Evolutionary conservation across 495 filamentous ascomycete genomes (phyloP).

Genomic region (Aspergillus cavernicola): DNA sequence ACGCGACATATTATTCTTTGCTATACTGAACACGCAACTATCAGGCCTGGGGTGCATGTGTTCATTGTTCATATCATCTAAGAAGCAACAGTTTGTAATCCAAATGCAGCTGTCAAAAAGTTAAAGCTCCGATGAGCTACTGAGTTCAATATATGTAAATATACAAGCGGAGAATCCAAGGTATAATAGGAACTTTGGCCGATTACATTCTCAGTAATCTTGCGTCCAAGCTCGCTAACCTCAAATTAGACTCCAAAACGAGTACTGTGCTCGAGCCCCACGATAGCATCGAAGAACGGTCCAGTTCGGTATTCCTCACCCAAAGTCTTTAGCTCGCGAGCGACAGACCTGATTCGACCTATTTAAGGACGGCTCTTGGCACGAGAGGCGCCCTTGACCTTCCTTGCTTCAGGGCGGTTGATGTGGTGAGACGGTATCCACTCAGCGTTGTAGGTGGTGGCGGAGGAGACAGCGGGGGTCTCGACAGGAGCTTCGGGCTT

Average conservation of each 20-base stretch:
- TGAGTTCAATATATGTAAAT: constrained; percentile 24
- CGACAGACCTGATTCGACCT: neutral
- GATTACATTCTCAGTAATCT: constrained; percentile 32
- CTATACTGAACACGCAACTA: neutral
- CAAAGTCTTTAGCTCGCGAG: constrained; percentile 3
- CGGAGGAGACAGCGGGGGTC: constrained; percentile 62
- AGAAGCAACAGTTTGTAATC: constrained; percentile 7
- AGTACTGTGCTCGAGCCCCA: neutral
- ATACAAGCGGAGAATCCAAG: constrained; percentile 29
- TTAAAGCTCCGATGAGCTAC: constrained; percentile 11
- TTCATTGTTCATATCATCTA: neutral
- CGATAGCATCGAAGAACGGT: constrained; percentile 4
- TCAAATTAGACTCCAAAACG: constrained; percentile 2
- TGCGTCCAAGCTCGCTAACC: constrained; percentile 9
- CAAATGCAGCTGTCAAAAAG: constrained; percentile 8
- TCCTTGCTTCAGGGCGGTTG: constrained; percentile 76
- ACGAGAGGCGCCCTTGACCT: constrained; percentile 68
- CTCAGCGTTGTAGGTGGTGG: constrained; percentile 84
- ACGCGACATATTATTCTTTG: neutral
- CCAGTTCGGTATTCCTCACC: constrained; percentile 2
- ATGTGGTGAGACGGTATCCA: constrained; percentile 95
- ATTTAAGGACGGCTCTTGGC: constrained; percentile 49
- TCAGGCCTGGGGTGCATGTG: neutral
- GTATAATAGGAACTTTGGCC: constrained; percentile 10
- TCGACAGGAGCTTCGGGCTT: constrained; percentile 63